Base-by-base conservation (phyloP, 2,329 filamentous ascomycete genomes). In the Penicillium verrucosum region DNA sequence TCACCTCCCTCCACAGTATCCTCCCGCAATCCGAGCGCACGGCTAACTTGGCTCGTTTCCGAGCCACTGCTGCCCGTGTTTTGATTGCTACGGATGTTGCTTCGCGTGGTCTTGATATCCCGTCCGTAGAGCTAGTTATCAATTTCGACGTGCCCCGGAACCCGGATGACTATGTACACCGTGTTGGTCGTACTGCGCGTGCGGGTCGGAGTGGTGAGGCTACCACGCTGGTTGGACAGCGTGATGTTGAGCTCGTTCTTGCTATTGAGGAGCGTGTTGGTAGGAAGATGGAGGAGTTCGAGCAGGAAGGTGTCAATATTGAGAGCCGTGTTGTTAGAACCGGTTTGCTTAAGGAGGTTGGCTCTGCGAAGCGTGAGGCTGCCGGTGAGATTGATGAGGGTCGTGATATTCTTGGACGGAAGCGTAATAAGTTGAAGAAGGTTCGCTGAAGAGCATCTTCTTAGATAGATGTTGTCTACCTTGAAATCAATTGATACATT, bases 121-220 rank as follows among this genome's bases (percentile, higher is more conserved):
- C 93, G 1, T 89, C 92, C 64, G 93, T 97, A 7, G 88, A 84
- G 53, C 77, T 97, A 16, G 94, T 99, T 2, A 79, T 99, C 70
- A 97, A 99, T 76, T 99, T 92, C 75, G 94, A 99, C 71, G 85
- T 99, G 0, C 94, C 94, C 0, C 86, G 93, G n/a, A 91, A 97
- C 70, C 91, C 93, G 3, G 92, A 97, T 72, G 93, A 97, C 75
- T 99, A 99, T 73, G 94, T 99, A 63, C 94, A 99, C 78, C 86
- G 94, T 12, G 93, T 97, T 49, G 94, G 94, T 73, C 88, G 94
- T 76, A 99, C 94, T 12, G 94, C 94, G 4, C 87, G 94, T 83
- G 94, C 94, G 0, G 94, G 94, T 0, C 84, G 92, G 43, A 82
- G 81, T 51, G 94, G 94, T 67, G 88, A 92, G 62, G 86, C 89